Base-by-base conservation (phyloP, 768 basidiomycete genomes). In the Leccinum truebloodii region DNA sequence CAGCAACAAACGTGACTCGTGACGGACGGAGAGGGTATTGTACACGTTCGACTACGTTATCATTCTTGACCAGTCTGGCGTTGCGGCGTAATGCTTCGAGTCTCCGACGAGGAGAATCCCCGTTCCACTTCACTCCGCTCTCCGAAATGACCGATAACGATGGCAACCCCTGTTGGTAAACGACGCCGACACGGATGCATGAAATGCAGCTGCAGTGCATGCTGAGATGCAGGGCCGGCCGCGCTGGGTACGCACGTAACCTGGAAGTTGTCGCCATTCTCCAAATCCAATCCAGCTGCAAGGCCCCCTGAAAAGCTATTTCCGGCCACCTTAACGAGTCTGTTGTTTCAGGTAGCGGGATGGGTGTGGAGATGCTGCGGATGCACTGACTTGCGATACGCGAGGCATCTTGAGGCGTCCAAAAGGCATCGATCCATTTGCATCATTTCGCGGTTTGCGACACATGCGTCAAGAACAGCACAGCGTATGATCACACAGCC, bases 241-340 rank as follows among this genome's bases (percentile, higher is more conserved):
- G 24, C n/a, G 53, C 59, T 58, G 53, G 44, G 62, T 49, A 59
- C 28, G 58, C 24, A 71, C 75, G 60, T 60, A 92, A 94, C 91
- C 80, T 86, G 76, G 53, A 79, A 79, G n/a, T 90, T 71, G 69
- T 93, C 81, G 2, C 82, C 84, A 44, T 80, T 67, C 49, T 81
- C 76, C 54, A 86, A 65, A 20, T 75, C 63, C 54, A 94, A 71
- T 0, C 93, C 93, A 20, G 91, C 93, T 12, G 86, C 86, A 14
- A 95, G 79, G 6, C 93, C 93, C 14, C 93, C 93, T 24, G 95
- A 79, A 73, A 95, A 96, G 60, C 85, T 82, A 72, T 96, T 96
- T 16, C 94, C 94, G n/a, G 92, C 94, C 94, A 49, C 94, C 92
- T 92, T 63, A 24, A 39, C 62, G 55, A 35, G 7, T 13, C 32